Percentiles rank a stretch among this genome's conserved stretches.
Evolutionary conservation across 2,329 filamentous ascomycete genomes (phyloP).

Genomic region (Didymella exigua): DNA sequence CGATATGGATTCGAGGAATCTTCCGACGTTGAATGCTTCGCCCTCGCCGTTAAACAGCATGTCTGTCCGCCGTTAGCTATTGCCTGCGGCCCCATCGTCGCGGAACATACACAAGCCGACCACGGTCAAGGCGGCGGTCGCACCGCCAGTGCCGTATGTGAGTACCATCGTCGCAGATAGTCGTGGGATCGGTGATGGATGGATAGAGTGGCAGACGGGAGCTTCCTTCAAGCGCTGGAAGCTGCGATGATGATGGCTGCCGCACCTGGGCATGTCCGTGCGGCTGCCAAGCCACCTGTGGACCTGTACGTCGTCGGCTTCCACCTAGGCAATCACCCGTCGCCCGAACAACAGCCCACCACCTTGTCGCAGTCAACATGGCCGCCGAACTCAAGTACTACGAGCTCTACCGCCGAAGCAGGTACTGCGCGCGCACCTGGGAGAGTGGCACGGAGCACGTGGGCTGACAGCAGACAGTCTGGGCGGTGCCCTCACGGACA

Average conservation of each 20-base stretch:
- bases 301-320: conserved; percentile 12
- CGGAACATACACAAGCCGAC: conserved; percentile 76
- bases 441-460: conserved; percentile 1
- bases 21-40: conserved; percentile 94
- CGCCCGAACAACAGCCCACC: conserved; percentile 17
- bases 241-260: conserved; percentile 29
- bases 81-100: conserved; percentile 25
- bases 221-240: conserved; percentile 31
- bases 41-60: conserved; percentile 98
- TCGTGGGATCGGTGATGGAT: conserved; percentile 29
- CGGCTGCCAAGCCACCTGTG: conserved; percentile 18
- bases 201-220: conserved; percentile 32
- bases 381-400: conserved; percentile 67
- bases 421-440: conserved; percentile 63
- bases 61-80: conserved; percentile 63
- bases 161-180: conserved; percentile 67
- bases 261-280: no score
- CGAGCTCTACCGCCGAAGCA: conserved; percentile 97
- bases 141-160: conserved; percentile 71
- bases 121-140: conserved; percentile 70
- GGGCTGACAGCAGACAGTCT: conserved; percentile 66
- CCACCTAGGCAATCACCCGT: conserved; percentile 22
- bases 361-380: conserved; percentile 34
- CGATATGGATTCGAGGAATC: conserved; percentile 91
- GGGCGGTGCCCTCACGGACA: conserved; percentile 91